Conservation (phyloP, 2,329 filamentous ascomycete genomes). For the Westerdykella ornata region DNA sequence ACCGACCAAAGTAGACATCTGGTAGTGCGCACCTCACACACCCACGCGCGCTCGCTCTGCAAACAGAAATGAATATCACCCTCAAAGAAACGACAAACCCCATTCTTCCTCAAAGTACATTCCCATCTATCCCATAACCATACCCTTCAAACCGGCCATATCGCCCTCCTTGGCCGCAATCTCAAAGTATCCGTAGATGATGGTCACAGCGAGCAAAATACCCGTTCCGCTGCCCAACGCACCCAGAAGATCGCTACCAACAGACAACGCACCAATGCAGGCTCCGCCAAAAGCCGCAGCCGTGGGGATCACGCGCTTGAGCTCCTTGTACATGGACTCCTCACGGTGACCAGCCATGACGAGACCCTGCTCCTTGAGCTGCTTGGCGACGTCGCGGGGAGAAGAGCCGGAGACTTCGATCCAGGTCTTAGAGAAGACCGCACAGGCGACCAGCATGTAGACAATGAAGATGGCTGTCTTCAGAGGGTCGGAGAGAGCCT, state of each 20-base stretch:
- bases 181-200: conserved; percentile 99
- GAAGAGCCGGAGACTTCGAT: conserved; percentile 98
- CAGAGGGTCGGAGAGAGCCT: conserved; percentile 92
- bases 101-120: too few relatives aligned
- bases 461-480: conserved; percentile 92
- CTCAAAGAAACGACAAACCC: too few relatives aligned
- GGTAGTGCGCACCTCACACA: too few relatives aligned
- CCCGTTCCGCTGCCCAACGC: conserved; percentile 94
- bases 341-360: conserved; percentile 99
- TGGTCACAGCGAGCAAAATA: conserved; percentile 98
- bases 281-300: conserved; percentile 97
- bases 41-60: too few relatives aligned
- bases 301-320: conserved; percentile 98
- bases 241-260: conserved; percentile 90
- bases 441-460: conserved; percentile 97
- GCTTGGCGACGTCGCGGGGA: conserved; percentile 97
- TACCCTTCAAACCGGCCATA: conserved; percentile 67
- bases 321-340: conserved; percentile 99
- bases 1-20: too few relatives aligned
- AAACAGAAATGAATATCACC: too few relatives aligned
- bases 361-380: conserved; percentile 98
- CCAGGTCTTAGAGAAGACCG: conserved; percentile 99
- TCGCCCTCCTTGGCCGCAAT: conserved; percentile 99
- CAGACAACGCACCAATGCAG: conserved; percentile 95
- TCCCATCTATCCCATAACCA: conserved; percentile 49